Evolutionary conservation across 2,329 filamentous ascomycete genomes (phyloP).

Genomic region (Microcyclospora pomicola): DNA sequence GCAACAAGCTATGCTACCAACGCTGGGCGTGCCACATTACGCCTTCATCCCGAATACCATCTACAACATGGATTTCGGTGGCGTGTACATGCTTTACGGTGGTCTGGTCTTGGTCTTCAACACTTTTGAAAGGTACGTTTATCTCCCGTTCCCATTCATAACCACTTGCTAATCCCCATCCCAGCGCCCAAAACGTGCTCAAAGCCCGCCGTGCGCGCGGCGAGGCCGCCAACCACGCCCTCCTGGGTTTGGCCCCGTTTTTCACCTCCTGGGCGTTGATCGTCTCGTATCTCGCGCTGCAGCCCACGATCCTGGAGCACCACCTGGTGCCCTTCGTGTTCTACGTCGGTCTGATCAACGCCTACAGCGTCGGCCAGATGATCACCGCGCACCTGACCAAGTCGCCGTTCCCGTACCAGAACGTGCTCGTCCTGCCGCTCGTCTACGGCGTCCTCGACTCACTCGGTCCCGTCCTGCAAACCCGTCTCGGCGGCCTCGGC

Average conservation of each 20-base stretch:
- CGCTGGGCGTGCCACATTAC: constrained; percentile 52
- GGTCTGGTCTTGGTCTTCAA: constrained; percentile 70
- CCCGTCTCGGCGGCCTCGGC: constrained; percentile 36
- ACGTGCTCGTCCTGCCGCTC: constrained; percentile 68
- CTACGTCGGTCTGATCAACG: constrained; percentile 81
- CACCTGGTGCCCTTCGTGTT: constrained; percentile 83
- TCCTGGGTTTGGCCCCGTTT: constrained; percentile 74
- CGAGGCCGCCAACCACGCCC: constrained; percentile 57
- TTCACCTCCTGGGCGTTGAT: constrained; percentile 65
- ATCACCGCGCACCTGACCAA: constrained; percentile 89
- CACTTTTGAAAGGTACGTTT: constrained; percentile 50
- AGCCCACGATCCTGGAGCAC: constrained; percentile 66
- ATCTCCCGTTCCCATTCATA: not conserved
- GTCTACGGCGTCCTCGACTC: constrained; percentile 68
- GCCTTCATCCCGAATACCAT: constrained; percentile 53
- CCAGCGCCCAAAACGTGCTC: constrained; percentile 68
- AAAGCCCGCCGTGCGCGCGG: constrained; percentile 60
- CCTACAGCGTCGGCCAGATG: constrained; percentile 89
- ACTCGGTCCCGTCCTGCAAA: constrained; percentile 52
- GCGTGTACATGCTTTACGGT: constrained; percentile 88
- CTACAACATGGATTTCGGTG: constrained; percentile 73
- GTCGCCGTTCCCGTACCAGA: constrained; percentile 77
- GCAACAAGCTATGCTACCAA: constrained; percentile 66
- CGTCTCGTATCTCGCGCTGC: constrained; percentile 64
- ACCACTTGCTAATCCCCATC: not conserved